Evolutionary conservation across 495 filamentous ascomycete genomes (phyloP), one percentile per base, ranked within the genome.

Genomic region (Delitschia confertaspora): DNA sequence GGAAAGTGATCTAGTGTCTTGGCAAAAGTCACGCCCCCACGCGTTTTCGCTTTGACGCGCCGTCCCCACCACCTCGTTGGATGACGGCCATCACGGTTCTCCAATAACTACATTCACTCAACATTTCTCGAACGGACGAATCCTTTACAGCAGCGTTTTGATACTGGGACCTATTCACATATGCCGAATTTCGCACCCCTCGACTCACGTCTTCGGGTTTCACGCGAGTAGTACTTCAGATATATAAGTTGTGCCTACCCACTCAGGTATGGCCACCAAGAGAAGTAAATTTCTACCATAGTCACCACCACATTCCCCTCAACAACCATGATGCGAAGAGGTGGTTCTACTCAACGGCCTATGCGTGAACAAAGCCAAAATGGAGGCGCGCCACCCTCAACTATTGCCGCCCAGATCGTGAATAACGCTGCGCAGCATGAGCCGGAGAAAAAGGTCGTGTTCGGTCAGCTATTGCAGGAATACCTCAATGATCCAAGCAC

Each of bases 391-490:
- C 70, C 70, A 5, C 62, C 69, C 19, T 73, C 70, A 6, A 73
- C 68, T n/a, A 62, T 73, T 23, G 69, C 71, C 16, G 69, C 65
- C 17, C 64, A 69, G 48, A 68, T 74, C 43, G 69, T 74, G 20
- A 58, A 68, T 17, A 69, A 70, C 48, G 61, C 69, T 32, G 61
- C 50, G 6, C 64, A 68, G 32, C 37, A 65, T 23, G 60, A 70
- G 32, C 56, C 56, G 38, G 56, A 69, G 9, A 67, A 66, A 27
- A 71, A 66, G 45, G 68, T 78, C 48, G 69, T 69, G 0, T 81
- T 88, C 40, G 65, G 72, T 6, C 70, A 78, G 47, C 69, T 88
- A 16, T 70, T 85, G 22, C 65, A 72, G 30, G 83, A 86, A 55
- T 69, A 83, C 26, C 62, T 82, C 11, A 66, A 65, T 27, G 55